Percentiles rank a stretch among this genome's conserved stretches.
phyloP scores from a whole-genome alignment of 2,329 filamentous ascomycete genomes.

The Ophiocordyceps camponoti-rufipedis region DNA sequence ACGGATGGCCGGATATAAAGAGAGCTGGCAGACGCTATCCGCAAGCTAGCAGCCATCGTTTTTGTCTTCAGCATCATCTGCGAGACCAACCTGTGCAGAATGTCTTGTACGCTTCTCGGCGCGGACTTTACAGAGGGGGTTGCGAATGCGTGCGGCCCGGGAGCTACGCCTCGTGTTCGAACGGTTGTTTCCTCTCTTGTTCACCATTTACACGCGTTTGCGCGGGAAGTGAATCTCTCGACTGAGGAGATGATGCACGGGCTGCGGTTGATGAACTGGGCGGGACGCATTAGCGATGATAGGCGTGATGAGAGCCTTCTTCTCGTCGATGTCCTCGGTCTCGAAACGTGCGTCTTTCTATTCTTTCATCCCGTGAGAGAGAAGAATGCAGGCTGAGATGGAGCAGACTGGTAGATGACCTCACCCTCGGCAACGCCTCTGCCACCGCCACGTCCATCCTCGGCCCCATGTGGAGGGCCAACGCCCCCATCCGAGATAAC shows the following conservation, averaged over 20 bases:
- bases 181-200: constrained; percentile 51
- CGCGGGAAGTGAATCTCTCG: constrained; percentile 61
- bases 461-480: constrained; percentile 66
- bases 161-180: constrained; percentile 48
- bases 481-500: constrained; percentile 52
- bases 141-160: constrained; percentile 55
- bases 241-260: constrained; percentile 64
- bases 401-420: constrained; percentile 55
- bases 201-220: constrained; percentile 64
- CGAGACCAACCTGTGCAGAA: too few species aligned
- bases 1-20: too few species aligned
- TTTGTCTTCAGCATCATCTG: too few species aligned
- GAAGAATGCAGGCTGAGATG: background rate
- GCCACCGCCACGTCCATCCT: constrained; percentile 63
- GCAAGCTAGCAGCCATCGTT: too few species aligned
- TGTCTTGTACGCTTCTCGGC: constrained; percentile 8
- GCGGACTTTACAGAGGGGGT: constrained; percentile 52
- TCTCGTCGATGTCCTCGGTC: constrained; percentile 53
- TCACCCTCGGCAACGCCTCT: constrained; percentile 42
- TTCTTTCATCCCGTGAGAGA: background rate
- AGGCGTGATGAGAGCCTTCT: constrained; percentile 59
- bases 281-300: constrained; percentile 50
- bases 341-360: constrained; percentile 37
- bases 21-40: too few species aligned
- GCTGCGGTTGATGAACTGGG: constrained; percentile 37